phyloP scores from a whole-genome alignment of 2,329 filamentous ascomycete species.

The Nemania abortiva region DNA sequence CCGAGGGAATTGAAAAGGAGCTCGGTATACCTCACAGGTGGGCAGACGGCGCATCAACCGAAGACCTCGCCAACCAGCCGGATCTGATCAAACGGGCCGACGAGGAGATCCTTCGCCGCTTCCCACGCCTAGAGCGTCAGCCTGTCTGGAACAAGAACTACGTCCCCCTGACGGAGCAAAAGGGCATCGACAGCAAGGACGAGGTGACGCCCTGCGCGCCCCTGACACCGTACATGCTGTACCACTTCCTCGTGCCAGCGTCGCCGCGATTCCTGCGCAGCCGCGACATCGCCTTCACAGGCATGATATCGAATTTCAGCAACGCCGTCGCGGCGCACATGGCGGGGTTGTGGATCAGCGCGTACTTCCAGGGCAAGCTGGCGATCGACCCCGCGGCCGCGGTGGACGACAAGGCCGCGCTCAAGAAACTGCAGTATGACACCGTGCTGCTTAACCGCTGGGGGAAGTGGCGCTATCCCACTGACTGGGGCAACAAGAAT shows the following conservation, averaged over 20 bases:
- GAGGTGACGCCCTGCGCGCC: conserved; percentile 42
- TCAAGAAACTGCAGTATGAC: conserved; percentile 59
- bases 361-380: conserved; percentile 63
- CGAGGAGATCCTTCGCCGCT: conserved; percentile 61
- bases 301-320: conserved; percentile 60
- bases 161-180: conserved; percentile 59
- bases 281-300: conserved; percentile 62
- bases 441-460: conserved; percentile 76
- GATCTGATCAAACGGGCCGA: conserved; percentile 59
- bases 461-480: conserved; percentile 76
- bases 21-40: conserved; percentile 60
- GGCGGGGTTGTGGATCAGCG: conserved; percentile 67
- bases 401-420: conserved; percentile 23
- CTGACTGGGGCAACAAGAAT: conserved; percentile 70
- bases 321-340: conserved; percentile 59
- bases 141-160: conserved; percentile 56
- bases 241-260: conserved; percentile 60
- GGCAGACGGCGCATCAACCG: conserved; percentile 43
- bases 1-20: conserved; percentile 56
- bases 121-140: conserved; percentile 61
- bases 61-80: conserved; percentile 54
- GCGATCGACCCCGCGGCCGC: conserved; percentile 20
- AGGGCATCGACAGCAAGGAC: conserved; percentile 52
- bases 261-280: conserved; percentile 52
- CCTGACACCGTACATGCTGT: conserved; percentile 57